Evolutionary conservation across 139 green algal genomes (phyloP).

Genomic region (Chlorella sp.): DNA sequence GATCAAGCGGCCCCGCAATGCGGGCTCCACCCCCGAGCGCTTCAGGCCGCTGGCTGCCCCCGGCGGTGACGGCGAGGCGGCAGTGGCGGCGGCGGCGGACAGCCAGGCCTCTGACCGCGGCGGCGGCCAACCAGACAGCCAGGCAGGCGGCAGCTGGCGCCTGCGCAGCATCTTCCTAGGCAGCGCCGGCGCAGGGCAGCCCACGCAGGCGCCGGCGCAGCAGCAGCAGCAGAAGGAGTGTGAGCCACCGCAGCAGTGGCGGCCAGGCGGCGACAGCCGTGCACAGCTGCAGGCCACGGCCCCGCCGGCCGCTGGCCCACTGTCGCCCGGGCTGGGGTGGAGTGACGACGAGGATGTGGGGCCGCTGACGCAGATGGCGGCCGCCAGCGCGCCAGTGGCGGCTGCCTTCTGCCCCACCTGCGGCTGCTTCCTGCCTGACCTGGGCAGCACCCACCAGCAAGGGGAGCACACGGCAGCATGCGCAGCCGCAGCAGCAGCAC

Average conservation of each 20-base stretch:
- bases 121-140: background rate
- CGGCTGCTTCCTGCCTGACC: slow-evolving; percentile 28
- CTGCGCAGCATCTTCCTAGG: slow-evolving; percentile 33
- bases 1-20: background rate
- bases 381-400: background rate
- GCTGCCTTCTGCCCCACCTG: slow-evolving; percentile 25
- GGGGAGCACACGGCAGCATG: background rate
- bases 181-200: background rate
- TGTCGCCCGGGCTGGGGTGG: background rate
- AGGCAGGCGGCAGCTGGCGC: background rate
- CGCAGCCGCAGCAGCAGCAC: background rate
- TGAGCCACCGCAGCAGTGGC: background rate
- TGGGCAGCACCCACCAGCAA: slow-evolving; percentile 4
- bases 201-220: background rate
- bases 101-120: background rate
- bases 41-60: background rate
- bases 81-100: background rate
- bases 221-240: background rate
- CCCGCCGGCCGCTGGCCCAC: background rate
- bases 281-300: background rate
- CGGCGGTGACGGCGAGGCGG: background rate
- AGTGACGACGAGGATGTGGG: background rate
- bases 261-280: background rate
- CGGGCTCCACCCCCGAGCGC: background rate
- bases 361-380: slow-evolving; percentile 36